Evolutionary conservation across 106 monocot species (phyloP), one percentile per base, ranked within the genome.

Genomic region (Apostasia shenzhenica): DNA sequence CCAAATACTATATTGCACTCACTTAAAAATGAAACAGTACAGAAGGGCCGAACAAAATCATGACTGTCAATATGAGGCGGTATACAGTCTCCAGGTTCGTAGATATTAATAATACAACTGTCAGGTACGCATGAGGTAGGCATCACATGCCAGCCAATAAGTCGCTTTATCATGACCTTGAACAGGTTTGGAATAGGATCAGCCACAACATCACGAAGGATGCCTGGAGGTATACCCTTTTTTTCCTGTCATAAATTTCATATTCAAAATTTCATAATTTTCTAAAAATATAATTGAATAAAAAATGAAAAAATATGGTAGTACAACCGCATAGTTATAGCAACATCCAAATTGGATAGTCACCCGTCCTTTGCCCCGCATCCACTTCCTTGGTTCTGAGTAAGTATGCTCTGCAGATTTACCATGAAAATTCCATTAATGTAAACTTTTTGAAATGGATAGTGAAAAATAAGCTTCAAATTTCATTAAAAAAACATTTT

Each of bases 51-150:
- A 2, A 87, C 47, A 41, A 87, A 87, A 56, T 87, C 80, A 39
- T 87, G 79, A 38, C 83, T 83, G 14, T 83, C 83, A 8, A 87
- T 87, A 39, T 87, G 86, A 4, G 86, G 86, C 10, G 86, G 86
- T 40, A 87, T 87, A 68, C 86, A 87, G 52, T 87, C 86, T 47
- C 76, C 83, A 56, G 74, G 72, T 2, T 87, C 86, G 51, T 87
- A 87, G 2, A 87, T 74, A 48, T 87, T 87, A 43, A 87, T 66
- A 45, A 87, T 87, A 68, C 86, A 87, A 40, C 86, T 86, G 57
- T 86, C 71, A 0, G 80, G 83, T 3, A 83, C 52, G 39, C 83
- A 87, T 43, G 82, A 73, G 7, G 79, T 50, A 1, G 80, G 80
- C 6, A 87, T 76, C 7, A 87, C 70, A 10, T 50, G 59, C 86